phyloP scores from a whole-genome alignment of 306 rosid genomes.

The Pyrus betulifolia region DNA sequence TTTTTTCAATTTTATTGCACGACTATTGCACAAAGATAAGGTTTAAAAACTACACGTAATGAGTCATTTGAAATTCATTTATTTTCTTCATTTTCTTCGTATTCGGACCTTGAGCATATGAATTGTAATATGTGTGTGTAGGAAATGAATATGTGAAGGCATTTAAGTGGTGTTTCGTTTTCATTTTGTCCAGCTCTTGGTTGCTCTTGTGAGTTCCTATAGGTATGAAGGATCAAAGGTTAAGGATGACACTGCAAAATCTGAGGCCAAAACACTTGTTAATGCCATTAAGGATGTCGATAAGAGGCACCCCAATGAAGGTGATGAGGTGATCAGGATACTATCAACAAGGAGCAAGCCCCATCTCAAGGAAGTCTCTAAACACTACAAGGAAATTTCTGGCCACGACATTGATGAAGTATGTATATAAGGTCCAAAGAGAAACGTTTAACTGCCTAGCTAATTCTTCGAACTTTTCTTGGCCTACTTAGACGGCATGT shows the following conservation, averaged over 20 bases:
- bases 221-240: constrained; percentile 84
- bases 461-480: neutral
- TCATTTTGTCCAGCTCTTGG: constrained; percentile 53
- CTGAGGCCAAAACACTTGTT: constrained; percentile 53
- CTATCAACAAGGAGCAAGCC: constrained; percentile 78
- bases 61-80: neutral
- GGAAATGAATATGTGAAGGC: neutral
- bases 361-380: constrained; percentile 48
- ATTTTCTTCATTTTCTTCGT: neutral
- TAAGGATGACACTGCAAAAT: constrained; percentile 51
- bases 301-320: constrained; percentile 38
- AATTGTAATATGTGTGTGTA: neutral
- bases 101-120: neutral
- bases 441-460: neutral
- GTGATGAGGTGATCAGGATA: constrained; percentile 65
- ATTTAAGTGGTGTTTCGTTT: neutral
- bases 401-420: constrained; percentile 71
- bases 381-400: constrained; percentile 57
- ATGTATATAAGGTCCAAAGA: constrained; percentile 17
- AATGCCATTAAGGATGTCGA: constrained; percentile 43
- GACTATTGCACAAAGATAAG: neutral
- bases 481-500: neutral
- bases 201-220: constrained; percentile 79
- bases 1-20: neutral
- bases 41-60: neutral